Evolutionary conservation across 441 rosid genomes (phyloP).

Genomic region (Adansonia gregorii): DNA sequence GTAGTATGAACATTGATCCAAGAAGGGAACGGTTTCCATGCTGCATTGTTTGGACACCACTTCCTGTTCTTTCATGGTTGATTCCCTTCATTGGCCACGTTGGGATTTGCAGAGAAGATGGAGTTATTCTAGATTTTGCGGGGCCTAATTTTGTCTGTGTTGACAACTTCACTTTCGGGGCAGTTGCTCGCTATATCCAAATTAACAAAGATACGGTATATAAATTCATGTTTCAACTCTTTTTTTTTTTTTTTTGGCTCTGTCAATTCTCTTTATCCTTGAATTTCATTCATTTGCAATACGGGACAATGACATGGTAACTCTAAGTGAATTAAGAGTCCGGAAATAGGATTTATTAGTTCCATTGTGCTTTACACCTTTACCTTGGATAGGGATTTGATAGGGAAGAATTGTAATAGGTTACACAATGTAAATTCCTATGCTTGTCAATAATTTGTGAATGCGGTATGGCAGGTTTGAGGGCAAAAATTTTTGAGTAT

Average conservation of each 20-base stretch:
- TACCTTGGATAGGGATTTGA: background rate
- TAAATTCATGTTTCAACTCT: background rate
- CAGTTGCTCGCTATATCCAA: slow-evolving; percentile 64
- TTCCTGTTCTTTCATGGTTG: slow-evolving; percentile 69
- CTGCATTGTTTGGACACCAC: slow-evolving; percentile 79
- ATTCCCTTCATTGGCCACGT: slow-evolving; percentile 71
- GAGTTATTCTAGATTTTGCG: slow-evolving; percentile 70
- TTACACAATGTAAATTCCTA: background rate
- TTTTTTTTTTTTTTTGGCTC: background rate
- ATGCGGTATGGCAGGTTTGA: too few relatives aligned
- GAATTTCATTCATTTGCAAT: slow-evolving; percentile 37
- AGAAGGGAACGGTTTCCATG: slow-evolving; percentile 59
- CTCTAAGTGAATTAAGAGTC: background rate
- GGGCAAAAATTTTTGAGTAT: background rate
- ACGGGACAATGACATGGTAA: background rate
- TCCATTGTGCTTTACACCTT: background rate
- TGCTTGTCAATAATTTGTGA: background rate
- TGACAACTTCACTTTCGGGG: slow-evolving; percentile 65
- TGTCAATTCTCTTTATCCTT: background rate
- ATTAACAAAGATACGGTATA: slow-evolving; percentile 56
- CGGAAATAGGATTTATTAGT: background rate
- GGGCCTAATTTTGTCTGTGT: slow-evolving; percentile 75
- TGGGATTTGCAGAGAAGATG: slow-evolving; percentile 78
- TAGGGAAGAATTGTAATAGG: background rate
- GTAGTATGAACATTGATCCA: slow-evolving; percentile 40